Conservation (phyloP, 164 flowering plant species). For the Aristolochia contorta region DNA sequence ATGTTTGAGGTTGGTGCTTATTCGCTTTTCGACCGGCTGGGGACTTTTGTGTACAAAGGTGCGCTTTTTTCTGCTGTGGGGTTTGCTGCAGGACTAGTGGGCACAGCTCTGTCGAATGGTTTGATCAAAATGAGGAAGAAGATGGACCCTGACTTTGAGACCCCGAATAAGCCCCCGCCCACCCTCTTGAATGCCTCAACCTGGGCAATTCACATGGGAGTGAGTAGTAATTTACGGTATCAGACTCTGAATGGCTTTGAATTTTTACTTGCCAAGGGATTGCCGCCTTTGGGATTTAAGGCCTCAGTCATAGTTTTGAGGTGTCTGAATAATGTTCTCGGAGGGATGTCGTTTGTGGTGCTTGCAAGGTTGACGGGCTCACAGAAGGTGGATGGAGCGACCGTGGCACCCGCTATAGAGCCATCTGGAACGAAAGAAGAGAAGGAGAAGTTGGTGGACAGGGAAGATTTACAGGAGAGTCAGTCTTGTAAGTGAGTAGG, state of each 20-base stretch:
- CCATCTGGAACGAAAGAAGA: constrained; percentile 19
- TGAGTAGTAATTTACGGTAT: constrained; percentile 81
- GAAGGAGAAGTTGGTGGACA: constrained; percentile 37
- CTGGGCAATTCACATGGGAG: constrained; percentile 89
- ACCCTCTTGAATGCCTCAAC: constrained; percentile 70
- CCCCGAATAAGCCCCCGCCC: constrained; percentile 85
- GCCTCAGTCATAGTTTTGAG: constrained; percentile 59
- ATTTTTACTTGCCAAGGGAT: constrained; percentile 55
- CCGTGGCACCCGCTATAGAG: neutral
- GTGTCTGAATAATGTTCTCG: constrained; percentile 71
- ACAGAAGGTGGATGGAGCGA: constrained; percentile 37
- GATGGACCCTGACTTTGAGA: constrained; percentile 79
- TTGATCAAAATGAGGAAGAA: constrained; percentile 72
- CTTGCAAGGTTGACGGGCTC: constrained; percentile 89
- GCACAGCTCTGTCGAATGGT: constrained; percentile 81
- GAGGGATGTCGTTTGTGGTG: constrained; percentile 77
- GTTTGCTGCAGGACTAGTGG: constrained; percentile 78
- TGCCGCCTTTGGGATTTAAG: constrained; percentile 58
- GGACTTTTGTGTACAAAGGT: constrained; percentile 89
- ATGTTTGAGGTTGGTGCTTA: constrained; percentile 85
- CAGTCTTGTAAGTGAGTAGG: constrained; percentile 21
- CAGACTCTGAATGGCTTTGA: constrained; percentile 84
- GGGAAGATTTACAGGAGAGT: constrained; percentile 16
- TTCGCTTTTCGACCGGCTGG: constrained; percentile 36
- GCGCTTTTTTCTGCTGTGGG: constrained; percentile 74